Percentiles rank a stretch among this genome's conserved stretches.
These are phyloP conservation scores for Cenchrus americanus DNA, from an alignment of 176 grass and related monocot genomes.

Conservation along the genomic window DNA sequence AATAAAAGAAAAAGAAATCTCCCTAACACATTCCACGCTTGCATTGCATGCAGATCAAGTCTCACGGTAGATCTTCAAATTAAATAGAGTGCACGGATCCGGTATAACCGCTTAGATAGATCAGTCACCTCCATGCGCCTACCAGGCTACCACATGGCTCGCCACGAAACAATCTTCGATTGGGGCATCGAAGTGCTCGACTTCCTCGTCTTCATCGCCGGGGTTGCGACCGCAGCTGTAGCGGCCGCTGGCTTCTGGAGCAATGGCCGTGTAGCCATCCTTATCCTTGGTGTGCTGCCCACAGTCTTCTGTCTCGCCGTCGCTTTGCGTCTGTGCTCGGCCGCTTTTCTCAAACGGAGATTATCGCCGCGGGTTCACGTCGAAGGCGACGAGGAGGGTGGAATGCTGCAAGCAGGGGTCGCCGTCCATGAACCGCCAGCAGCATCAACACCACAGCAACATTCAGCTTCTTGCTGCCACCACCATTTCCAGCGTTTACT, in stretches of 20 bases:
- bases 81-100: not conserved
- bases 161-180: not conserved
- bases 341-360: not conserved
- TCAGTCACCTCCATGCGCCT: not conserved
- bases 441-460: too few relatives aligned
- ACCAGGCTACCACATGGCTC: conserved; percentile 1
- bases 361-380: not conserved
- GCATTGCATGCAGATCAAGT: not conserved
- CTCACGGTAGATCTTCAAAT: not conserved
- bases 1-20: too few relatives aligned
- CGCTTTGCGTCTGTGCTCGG: not conserved
- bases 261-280: not conserved
- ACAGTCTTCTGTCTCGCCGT: not conserved
- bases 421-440: not conserved
- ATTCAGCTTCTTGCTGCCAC: too few relatives aligned
- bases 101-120: not conserved
- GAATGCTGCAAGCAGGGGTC: not conserved
- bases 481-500: too few relatives aligned
- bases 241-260: not conserved
- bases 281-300: not conserved
- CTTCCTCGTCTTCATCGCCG: not conserved
- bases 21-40: too few relatives aligned
- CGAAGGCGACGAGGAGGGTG: not conserved
- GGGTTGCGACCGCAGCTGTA: not conserved
- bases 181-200: not conserved